Conservation (phyloP, 306 rosid genomes). For the Citrullus colocynthis region DNA sequence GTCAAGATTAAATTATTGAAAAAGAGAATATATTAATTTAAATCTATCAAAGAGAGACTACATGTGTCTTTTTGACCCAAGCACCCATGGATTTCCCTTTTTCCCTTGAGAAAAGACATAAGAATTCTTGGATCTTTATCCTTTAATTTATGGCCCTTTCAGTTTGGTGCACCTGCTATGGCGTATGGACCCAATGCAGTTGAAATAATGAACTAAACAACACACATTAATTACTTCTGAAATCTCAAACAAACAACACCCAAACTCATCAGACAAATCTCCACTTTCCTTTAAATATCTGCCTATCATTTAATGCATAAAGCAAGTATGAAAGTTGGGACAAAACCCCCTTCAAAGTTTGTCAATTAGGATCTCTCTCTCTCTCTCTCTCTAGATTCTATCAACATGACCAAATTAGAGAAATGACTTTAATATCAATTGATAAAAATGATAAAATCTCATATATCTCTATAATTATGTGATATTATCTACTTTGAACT, state of each 20-base stretch:
- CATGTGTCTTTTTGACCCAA: neutral
- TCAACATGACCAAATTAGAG: too few relatives aligned
- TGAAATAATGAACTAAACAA: neutral
- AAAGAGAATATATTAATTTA: neutral
- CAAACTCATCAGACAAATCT: neutral
- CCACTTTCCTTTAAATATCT: neutral
- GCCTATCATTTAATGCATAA: neutral
- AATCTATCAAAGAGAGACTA: neutral
- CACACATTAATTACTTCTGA: neutral
- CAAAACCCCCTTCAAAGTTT: neutral
- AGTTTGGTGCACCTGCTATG: neutral
- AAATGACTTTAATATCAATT: too few relatives aligned
- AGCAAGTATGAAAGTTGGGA: neutral
- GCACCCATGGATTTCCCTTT: slow-evolving; percentile 19
- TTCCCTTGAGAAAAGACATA: slow-evolving; percentile 8
- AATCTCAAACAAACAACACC: neutral
- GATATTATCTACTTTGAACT: too few relatives aligned
- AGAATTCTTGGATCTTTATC: slow-evolving; percentile 6
- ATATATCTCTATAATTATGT: too few relatives aligned
- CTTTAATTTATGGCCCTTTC: neutral
- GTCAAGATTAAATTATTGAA: neutral
- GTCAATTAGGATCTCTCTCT: too few relatives aligned
- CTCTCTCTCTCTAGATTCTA: too few relatives aligned
- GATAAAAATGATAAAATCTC: too few relatives aligned
- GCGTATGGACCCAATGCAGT: neutral